phyloP scores from a whole-genome alignment of 2,329 filamentous ascomycete genomes.

The Ceratocystis alfenasii region DNA sequence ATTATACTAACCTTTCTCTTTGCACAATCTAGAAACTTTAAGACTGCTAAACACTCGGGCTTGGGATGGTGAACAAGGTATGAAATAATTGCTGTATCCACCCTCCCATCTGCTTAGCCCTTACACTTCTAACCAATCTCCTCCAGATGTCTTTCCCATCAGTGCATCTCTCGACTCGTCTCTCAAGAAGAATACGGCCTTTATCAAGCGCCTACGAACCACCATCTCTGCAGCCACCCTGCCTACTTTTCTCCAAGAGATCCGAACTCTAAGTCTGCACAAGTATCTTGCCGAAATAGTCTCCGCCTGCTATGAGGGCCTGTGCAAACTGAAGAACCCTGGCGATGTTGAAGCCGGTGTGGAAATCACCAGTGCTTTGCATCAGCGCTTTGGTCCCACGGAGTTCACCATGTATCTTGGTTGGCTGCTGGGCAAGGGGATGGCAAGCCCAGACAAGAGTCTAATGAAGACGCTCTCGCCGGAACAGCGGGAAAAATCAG shows the following conservation, averaged over 20 bases:
- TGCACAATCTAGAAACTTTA: conserved; percentile 34
- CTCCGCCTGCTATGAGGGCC: conserved; percentile 85
- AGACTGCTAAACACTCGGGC: conserved; percentile 75
- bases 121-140: conserved; percentile 22
- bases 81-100: conserved; percentile 17
- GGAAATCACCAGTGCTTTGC: conserved; percentile 86
- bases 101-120: conserved; percentile 22
- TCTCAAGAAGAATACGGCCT: conserved; percentile 94
- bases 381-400: conserved; percentile 80
- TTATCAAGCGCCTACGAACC: conserved; percentile 90
- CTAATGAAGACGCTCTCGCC: conserved; percentile 63
- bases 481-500: conserved; percentile 84
- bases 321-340: conserved; percentile 81
- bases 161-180: conserved; percentile 79
- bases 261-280: conserved; percentile 78
- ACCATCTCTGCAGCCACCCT: conserved; percentile 71
- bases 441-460: conserved; percentile 81
- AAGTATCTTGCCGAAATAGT: conserved; percentile 97
- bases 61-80: conserved; percentile 84
- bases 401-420: conserved; percentile 88
- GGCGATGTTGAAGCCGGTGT: conserved; percentile 87
- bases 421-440: conserved; percentile 82
- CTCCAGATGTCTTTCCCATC: conserved; percentile 62
- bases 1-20: not conserved
- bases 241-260: conserved; percentile 76